Base-by-base conservation (phyloP, 2,329 filamentous ascomycete genomes). In the Fusarium mangiferae region DNA sequence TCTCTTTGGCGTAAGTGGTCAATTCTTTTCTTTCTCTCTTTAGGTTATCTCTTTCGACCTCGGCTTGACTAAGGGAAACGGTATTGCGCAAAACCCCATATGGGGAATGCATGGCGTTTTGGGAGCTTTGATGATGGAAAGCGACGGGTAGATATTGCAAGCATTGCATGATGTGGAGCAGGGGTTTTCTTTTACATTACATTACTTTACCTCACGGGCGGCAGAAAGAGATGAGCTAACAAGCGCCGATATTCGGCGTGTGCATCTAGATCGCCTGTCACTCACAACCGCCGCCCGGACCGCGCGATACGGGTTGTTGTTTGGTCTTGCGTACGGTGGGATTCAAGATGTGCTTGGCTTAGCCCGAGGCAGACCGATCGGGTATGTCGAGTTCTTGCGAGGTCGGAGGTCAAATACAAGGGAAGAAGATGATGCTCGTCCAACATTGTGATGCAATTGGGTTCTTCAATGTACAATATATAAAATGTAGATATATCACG, bases 241-340 rank as follows among this genome's bases (percentile, higher is more conserved):
- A 57, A 58, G 57, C 63, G 79, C 79, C 78, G 75, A 79, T 74
- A 54, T 52, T 80, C 75, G 79, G 79, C 78, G 72, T 72, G 63
- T 54, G 58, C 67, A 59, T 72, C 54, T 80, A 96, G 93, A 95
- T 85, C 89, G 91, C 46, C 94, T 98, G 78, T 93, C 95, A 39
- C 84, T 96, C 36, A 90, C 92, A 67, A 93, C 92, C 57, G 91
- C 92, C 45, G 92, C 92, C 24, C 89, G 92, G 71, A 96, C 94
- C 48, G 94, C 95, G 57, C 93, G 91, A 80, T 90, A 93, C 76
- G 96, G 95, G 3, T 85, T 98, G 51, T 86, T 93, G 75, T 91
- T 95, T 74, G 95, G 96, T 26, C 80, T 98, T 41, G 89, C 85
- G 13, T 98, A 94, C 83, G 96, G 96, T 30, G 85, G 96, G 42